These are phyloP conservation scores for Paramarasmius palmivorus DNA, from an alignment of 1,284 basidiomycete genomes.

Conservation along the genomic window DNA sequence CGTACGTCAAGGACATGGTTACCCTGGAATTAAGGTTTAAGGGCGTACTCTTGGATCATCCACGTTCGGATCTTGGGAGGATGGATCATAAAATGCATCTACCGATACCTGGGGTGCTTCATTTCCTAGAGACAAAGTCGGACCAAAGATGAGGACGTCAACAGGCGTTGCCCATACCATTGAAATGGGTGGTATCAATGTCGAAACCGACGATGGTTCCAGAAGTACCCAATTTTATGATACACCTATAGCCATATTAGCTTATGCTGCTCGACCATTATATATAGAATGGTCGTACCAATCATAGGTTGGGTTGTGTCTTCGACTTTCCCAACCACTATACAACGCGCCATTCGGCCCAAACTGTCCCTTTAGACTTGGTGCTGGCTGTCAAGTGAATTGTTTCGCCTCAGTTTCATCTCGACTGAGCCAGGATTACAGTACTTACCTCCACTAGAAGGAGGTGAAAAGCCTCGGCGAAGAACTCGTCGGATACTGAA, in stretches of 20 bases:
- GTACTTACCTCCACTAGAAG: constrained; percentile 75
- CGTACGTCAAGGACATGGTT: not conserved
- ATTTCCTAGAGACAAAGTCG: constrained; percentile 57
- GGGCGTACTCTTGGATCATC: constrained; percentile 55
- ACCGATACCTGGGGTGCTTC: constrained; percentile 86
- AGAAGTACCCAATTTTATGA: constrained; percentile 84
- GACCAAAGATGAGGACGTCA: constrained; percentile 8
- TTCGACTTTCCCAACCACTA: constrained; percentile 91
- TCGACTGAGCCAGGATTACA: not conserved
- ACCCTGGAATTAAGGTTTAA: not conserved
- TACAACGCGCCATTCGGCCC: constrained; percentile 95
- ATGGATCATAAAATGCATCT: constrained; percentile 56
- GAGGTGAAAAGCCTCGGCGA: constrained; percentile 84
- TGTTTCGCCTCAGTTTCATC: not conserved
- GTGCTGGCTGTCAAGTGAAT: constrained; percentile 61
- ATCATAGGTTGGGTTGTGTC: constrained; percentile 89
- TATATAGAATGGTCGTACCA: constrained; percentile 55
- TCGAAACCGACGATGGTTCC: constrained; percentile 87
- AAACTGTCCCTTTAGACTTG: constrained; percentile 89
- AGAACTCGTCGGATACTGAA: constrained; percentile 93
- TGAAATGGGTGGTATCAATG: constrained; percentile 95
- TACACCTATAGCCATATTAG: constrained; percentile 61
- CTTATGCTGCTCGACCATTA: constrained; percentile 4
- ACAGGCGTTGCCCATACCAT: constrained; percentile 49
- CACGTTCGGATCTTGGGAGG: constrained; percentile 41